Conservation (phyloP, 352 stramenopile genomes). For the Globisporangium alternatum region DNA sequence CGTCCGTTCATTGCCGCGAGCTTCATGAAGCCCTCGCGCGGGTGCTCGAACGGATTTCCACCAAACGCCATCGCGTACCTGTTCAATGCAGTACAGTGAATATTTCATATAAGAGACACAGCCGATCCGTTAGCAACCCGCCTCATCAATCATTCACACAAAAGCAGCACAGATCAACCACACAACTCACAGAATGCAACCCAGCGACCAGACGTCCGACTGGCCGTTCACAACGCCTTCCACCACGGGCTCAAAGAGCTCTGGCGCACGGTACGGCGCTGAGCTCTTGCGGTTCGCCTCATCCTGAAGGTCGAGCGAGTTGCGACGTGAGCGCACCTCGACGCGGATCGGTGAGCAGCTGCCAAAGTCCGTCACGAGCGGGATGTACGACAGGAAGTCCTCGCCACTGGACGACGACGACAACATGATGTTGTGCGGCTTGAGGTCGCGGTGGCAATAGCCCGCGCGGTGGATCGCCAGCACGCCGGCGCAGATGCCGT, state of each 20-base stretch:
- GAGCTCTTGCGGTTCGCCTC: constrained; percentile 82
- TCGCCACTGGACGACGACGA: constrained; percentile 58
- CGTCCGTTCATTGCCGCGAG: constrained; percentile 75
- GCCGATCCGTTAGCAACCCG: neutral
- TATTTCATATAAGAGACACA: neutral
- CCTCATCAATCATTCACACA: neutral
- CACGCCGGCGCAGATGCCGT: constrained; percentile 79
- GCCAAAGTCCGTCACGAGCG: constrained; percentile 85
- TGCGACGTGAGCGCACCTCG: constrained; percentile 61
- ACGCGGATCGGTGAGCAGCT: constrained; percentile 70
- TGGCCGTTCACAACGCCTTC: constrained; percentile 70
- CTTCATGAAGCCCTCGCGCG: constrained; percentile 83
- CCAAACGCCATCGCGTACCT: constrained; percentile 87
- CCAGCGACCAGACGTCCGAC: constrained; percentile 83
- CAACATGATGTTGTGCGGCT: constrained; percentile 83
- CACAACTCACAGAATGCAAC: constrained; percentile 67
- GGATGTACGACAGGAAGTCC: constrained; percentile 71
- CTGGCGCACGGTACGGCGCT: constrained; percentile 75
- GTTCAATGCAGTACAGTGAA: neutral
- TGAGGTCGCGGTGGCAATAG: constrained; percentile 85
- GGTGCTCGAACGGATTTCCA: constrained; percentile 75
- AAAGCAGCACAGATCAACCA: neutral
- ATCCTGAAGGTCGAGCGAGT: constrained; percentile 77
- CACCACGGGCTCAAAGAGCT: constrained; percentile 77
- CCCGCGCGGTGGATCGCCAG: constrained; percentile 70